Base-by-base conservation (phyloP, 2,329 filamentous ascomycete genomes). In the Raffaelea deltoideospora region DNA sequence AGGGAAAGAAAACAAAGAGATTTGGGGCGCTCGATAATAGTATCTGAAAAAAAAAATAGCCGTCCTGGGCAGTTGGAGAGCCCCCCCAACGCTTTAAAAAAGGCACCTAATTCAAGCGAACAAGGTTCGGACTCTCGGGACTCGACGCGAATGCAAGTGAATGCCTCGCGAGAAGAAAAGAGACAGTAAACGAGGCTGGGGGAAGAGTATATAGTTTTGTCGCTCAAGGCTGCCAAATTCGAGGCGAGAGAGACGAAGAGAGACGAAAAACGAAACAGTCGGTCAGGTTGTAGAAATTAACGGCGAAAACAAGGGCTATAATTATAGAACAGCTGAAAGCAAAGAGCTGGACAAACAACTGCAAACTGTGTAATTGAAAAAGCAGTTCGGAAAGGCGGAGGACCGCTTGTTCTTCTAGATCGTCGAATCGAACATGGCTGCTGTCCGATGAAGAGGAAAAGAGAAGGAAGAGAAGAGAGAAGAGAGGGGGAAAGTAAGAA, bases 351-450 rank as follows among this genome's bases (percentile, higher is more conserved):
- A 32, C 17, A 32, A 21, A 29, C 15, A 37, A 23, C 22, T 33
- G 14, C n/a, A n/a, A n/a, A n/a, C n/a, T 21, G 10, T 28, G 24
- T 8, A 34, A 14, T n/a, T 6, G n/a, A 34, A 35, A 39, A 15
- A 11, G 11, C n/a, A n/a, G n/a, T n/a, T n/a, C n/a, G n/a, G 10
- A 37, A 36, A 33, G 26, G 31, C 35, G 37, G 41, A 37, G 28
- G 41, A 38, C 50, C 37, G 39, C 31, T 34, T 66, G 61, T 62
- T 60, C 48, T 53, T 63, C 61, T 63, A 71, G 54, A 69, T 58
- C 58, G 56, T 57, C 52, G 50, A 63, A 55, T 61, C 63, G 62
- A 67, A 67, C 65, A 72, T 70, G 54, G 60, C 61, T 36, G 18
- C 62, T 58, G 63, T 64, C 69, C 61, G 64, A 63, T 63, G 51